Evolutionary conservation across 1,284 basidiomycete species (phyloP).

Genomic region (Ceratobasidium sp.): DNA sequence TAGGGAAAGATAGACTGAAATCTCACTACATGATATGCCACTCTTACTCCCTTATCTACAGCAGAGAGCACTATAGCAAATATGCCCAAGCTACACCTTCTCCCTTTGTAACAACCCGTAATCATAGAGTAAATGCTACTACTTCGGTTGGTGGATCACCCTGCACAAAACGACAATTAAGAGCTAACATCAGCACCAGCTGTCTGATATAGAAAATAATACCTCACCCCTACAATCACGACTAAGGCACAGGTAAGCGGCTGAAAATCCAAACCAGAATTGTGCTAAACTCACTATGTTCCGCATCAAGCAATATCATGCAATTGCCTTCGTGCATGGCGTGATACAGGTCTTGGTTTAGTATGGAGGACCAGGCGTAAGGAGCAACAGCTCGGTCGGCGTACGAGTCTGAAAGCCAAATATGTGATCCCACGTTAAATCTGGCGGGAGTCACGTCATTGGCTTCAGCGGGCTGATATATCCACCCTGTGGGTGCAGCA

Average conservation of each 20-base stretch:
- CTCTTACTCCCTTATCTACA: no score
- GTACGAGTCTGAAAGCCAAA: not conserved
- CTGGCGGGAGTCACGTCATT: constrained; percentile 11
- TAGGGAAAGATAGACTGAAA: no score
- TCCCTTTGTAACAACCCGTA: no score
- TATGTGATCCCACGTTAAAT: not conserved
- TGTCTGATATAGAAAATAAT: not conserved
- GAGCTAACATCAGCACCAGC: no score
- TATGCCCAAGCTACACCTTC: no score
- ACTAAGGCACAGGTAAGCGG: not conserved
- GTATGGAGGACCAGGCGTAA: constrained; percentile 4
- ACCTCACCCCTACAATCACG: not conserved
- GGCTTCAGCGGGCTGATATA: constrained; percentile 4
- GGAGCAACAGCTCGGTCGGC: constrained; percentile 12
- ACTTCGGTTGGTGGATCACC: no score
- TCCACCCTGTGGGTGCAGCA: not conserved
- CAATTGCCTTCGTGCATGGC: not conserved
- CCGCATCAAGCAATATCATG: not conserved
- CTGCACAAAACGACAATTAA: no score
- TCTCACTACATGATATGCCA: no score
- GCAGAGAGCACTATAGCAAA: no score
- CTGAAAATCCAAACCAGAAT: not conserved
- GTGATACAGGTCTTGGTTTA: constrained; percentile 1
- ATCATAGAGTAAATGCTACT: no score
- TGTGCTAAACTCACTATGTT: constrained; percentile 3